These are phyloP conservation scores for Xylaria sp. DNA, from an alignment of 2,329 filamentous ascomycete genomes.

Conservation along the genomic window DNA sequence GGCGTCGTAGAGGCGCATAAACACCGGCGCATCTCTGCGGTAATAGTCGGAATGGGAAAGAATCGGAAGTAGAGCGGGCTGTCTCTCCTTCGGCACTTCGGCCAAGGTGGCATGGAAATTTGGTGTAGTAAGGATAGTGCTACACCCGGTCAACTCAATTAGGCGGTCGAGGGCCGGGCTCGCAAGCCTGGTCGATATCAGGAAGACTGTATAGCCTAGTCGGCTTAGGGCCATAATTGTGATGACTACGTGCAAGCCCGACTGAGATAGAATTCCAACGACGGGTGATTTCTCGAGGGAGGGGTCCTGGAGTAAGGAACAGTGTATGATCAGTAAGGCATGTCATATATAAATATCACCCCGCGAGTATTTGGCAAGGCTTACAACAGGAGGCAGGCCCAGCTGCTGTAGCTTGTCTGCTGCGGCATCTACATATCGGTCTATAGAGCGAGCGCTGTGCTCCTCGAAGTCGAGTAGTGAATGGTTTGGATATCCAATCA, in stretches of 20 bases:
- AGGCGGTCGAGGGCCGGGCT: conserved; percentile 51
- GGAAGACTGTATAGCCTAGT: conserved; percentile 55
- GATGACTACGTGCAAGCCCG: conserved; percentile 51
- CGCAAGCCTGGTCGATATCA: conserved; percentile 54
- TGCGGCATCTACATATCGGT: conserved; percentile 24
- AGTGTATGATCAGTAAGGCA: conserved; percentile 11
- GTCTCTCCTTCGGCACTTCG: conserved; percentile 25
- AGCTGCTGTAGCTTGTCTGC: conserved; percentile 26
- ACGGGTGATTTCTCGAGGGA: conserved; percentile 12
- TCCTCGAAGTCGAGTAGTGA: conserved; percentile 27
- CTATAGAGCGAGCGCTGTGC: conserved; percentile 25
- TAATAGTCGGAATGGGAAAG: conserved; percentile 28
- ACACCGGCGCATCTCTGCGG: conserved; percentile 24
- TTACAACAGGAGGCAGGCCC: conserved; percentile 24
- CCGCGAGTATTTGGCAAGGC: not conserved
- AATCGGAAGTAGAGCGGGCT: conserved; percentile 7
- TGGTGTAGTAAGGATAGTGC: conserved; percentile 44
- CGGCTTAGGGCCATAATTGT: conserved; percentile 55
- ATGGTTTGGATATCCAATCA: conserved; percentile 29
- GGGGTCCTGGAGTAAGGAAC: conserved; percentile 10
- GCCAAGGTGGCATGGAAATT: conserved; percentile 23
- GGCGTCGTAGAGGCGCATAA: conserved; percentile 29
- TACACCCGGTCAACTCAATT: conserved; percentile 48
- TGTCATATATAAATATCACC: not conserved
- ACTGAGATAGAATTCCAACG: conserved; percentile 26